Conservation (phyloP, 345 rosid species). For the Citrus maxima region DNA sequence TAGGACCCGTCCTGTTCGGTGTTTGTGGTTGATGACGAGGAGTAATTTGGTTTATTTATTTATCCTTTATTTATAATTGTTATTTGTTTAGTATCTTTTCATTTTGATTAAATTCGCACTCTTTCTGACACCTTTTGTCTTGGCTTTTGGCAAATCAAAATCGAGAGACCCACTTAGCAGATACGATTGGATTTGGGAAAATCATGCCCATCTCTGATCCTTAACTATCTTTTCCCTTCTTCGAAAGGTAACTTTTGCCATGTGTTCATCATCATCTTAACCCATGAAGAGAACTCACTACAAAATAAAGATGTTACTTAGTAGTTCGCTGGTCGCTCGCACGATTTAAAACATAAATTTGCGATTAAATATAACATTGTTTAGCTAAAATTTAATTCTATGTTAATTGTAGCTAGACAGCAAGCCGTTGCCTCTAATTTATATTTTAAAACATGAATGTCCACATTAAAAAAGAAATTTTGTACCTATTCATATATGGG, state of each 20-base stretch:
- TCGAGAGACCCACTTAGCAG: constrained; percentile 18
- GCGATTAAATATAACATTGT: too few relatives aligned
- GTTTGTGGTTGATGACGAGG: constrained; percentile 5
- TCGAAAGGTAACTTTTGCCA: not conserved
- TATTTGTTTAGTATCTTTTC: not conserved
- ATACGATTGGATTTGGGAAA: constrained; percentile 15
- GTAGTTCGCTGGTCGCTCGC: too few relatives aligned
- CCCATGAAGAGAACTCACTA: too few relatives aligned
- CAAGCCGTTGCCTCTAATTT: too few relatives aligned
- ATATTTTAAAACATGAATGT: too few relatives aligned
- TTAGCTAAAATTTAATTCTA: too few relatives aligned
- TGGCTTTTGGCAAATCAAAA: constrained; percentile 1
- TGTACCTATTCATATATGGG: too few relatives aligned
- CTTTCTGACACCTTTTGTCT: constrained; percentile 3
- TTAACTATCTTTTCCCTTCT: not conserved
- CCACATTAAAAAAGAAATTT: too few relatives aligned
- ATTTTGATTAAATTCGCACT: not conserved
- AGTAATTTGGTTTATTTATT: not conserved
- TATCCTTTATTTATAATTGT: not conserved
- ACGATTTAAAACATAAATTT: too few relatives aligned
- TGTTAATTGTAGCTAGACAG: too few relatives aligned
- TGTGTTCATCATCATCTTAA: too few relatives aligned
- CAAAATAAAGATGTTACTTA: too few relatives aligned
- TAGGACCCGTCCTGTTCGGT: not conserved
- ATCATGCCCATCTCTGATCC: constrained; percentile 2